Conservation (phyloP, 768 basidiomycete genomes). For the Tephrocybe sp. region DNA sequence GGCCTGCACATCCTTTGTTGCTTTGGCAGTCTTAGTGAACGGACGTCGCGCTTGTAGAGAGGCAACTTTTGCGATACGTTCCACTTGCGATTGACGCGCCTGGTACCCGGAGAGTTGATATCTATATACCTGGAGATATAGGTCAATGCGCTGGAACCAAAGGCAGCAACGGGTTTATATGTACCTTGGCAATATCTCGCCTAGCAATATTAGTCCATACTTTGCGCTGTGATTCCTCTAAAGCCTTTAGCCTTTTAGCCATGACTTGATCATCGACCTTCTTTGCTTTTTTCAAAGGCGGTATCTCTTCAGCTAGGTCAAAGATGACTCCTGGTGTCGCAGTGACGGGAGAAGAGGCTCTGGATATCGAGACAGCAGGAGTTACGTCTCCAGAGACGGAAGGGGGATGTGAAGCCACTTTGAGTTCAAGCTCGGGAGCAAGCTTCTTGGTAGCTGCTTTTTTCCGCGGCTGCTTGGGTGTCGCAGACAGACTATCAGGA, state of each 20-base stretch:
- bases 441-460: constrained; percentile 58
- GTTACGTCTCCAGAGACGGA: constrained; percentile 69
- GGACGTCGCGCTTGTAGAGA: constrained; percentile 79
- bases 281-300: constrained; percentile 72
- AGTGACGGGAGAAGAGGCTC: constrained; percentile 67
- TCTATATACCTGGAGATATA: constrained; percentile 65
- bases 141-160: background rate
- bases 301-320: constrained; percentile 67
- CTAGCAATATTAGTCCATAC: constrained; percentile 89
- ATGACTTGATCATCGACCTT: constrained; percentile 71
- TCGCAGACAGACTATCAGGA: constrained; percentile 52
- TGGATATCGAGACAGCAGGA: constrained; percentile 51
- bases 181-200: constrained; percentile 80
- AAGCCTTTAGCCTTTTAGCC: constrained; percentile 68
- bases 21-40: constrained; percentile 70
- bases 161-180: background rate
- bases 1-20: constrained; percentile 77
- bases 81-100: constrained; percentile 63
- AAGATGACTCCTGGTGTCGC: constrained; percentile 60
- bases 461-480: constrained; percentile 53
- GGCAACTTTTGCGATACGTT: constrained; percentile 72
- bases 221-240: constrained; percentile 85
- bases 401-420: constrained; percentile 48
- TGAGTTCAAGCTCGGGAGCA: constrained; percentile 49
- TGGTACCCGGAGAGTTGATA: constrained; percentile 67